A percentile compares a stretch with the other conserved stretches of the same genome.
phyloP scores from a whole-genome alignment of 768 basidiomycete genomes.

The Sarcomyxa edulis region DNA sequence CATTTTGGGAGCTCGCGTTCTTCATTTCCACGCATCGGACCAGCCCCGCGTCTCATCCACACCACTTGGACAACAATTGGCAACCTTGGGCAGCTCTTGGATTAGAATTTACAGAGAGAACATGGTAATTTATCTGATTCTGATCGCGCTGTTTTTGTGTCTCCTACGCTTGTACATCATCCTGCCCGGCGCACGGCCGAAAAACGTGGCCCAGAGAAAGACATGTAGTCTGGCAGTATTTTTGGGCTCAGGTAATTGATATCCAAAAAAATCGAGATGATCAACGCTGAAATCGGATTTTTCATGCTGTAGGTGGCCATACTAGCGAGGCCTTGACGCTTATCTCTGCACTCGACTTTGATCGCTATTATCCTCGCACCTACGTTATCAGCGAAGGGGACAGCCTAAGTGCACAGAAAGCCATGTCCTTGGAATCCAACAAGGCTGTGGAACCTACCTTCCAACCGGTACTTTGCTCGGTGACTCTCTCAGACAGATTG shows the following conservation, averaged over 20 bases:
- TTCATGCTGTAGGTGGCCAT: slow-evolving; percentile 87
- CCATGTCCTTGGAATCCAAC: slow-evolving; percentile 51
- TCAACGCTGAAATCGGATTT: slow-evolving; percentile 9
- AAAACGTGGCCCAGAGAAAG: slow-evolving; percentile 1
- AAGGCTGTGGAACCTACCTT: slow-evolving; percentile 16
- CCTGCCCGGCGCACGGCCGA: slow-evolving; percentile 12
- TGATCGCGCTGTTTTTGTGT: not conserved
- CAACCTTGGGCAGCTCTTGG: no score
- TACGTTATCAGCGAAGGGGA: slow-evolving; percentile 87
- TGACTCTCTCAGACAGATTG: not conserved
- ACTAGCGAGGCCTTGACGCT: slow-evolving; percentile 82
- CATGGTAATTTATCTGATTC: no score
- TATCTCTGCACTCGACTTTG: slow-evolving; percentile 65
- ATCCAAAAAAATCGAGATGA: slow-evolving; percentile 3
- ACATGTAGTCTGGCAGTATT: slow-evolving; percentile 68
- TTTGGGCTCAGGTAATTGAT: slow-evolving; percentile 79
- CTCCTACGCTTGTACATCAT: slow-evolving; percentile 28
- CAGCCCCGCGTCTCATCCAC: no score
- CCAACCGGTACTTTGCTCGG: not conserved
- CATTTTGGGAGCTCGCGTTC: no score
- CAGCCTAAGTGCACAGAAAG: slow-evolving; percentile 68
- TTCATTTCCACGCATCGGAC: no score
- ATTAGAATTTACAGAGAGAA: no score
- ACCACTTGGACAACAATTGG: no score
- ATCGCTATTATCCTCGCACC: slow-evolving; percentile 67